These are phyloP conservation scores for Aspergillus pseudonomiae DNA, from an alignment of 2,329 filamentous ascomycete genomes.

Conservation along the genomic window DNA sequence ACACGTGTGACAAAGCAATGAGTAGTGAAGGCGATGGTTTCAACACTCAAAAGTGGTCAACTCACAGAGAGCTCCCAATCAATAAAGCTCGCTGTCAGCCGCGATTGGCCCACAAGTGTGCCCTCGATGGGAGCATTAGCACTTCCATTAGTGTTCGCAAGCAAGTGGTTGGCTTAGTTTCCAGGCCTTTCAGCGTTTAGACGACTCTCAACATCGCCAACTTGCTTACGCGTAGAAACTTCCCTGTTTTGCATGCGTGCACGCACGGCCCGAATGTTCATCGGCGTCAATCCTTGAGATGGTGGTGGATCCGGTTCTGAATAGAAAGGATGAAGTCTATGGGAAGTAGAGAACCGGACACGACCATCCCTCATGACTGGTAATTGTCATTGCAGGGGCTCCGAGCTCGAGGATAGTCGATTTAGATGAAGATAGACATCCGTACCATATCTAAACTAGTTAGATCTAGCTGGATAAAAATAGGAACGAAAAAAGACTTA, in stretches of 20 bases:
- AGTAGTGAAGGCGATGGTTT: neutral
- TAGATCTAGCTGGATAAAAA: neutral
- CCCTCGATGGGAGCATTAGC: neutral
- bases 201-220: constrained; percentile 82
- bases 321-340: constrained; percentile 44
- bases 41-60: neutral
- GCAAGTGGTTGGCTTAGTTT: constrained; percentile 18
- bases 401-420: constrained; percentile 89
- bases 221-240: constrained; percentile 84
- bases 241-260: constrained; percentile 73
- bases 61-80: neutral
- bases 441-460: constrained; percentile 76
- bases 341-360: constrained; percentile 45
- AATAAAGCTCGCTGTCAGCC: neutral
- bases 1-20: neutral
- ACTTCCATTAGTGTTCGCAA: neutral
- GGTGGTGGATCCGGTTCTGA: constrained; percentile 36
- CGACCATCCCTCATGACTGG: constrained; percentile 81
- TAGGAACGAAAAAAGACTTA: constrained; percentile 52
- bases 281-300: constrained; percentile 56
- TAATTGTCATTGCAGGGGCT: constrained; percentile 91
- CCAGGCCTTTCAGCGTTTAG: constrained; percentile 57
- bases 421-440: constrained; percentile 99
- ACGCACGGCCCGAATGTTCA: constrained; percentile 61
- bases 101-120: neutral